A percentile compares a stretch with the other conserved stretches of the same genome.
These are phyloP conservation scores for Botrytis deweyae DNA, from an alignment of 2,329 filamentous ascomycete genomes.

Conservation along the genomic window DNA sequence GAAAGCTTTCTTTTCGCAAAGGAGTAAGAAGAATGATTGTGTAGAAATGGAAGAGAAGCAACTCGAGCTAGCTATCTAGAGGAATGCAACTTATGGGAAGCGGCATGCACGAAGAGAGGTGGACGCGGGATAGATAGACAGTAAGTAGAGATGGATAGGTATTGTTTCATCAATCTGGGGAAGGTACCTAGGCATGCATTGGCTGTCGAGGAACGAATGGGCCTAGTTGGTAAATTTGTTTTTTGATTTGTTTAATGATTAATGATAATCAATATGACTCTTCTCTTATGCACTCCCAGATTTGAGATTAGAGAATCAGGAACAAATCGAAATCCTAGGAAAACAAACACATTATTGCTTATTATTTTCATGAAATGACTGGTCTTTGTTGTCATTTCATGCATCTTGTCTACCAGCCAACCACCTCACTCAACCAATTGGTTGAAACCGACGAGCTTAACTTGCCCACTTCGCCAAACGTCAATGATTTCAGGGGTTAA, in stretches of 20 bases:
- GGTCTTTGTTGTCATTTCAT: slow-evolving; percentile 3
- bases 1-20: neutral
- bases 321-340: neutral
- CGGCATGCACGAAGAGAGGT: slow-evolving; percentile 9
- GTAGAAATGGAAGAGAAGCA: neutral
- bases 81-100: slow-evolving; percentile 20
- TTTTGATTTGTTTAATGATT: neutral
- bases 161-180: slow-evolving; percentile 37
- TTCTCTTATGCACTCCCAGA: neutral
- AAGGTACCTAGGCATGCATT: slow-evolving; percentile 30
- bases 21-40: neutral
- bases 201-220: slow-evolving; percentile 22
- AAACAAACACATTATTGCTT: slow-evolving; percentile 1
- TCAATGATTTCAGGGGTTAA: slow-evolving; percentile 7
- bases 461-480: slow-evolving; percentile 4
- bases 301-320: neutral
- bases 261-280: neutral
- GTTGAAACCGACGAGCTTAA: neutral
- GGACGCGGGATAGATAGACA: neutral
- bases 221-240: neutral
- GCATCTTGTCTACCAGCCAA: slow-evolving; percentile 17
- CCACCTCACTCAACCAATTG: neutral
- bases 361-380: neutral
- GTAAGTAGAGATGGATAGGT: neutral
- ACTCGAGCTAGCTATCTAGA: neutral